Conservation (phyloP, 441 rosid species). For the Capsella rubella region DNA sequence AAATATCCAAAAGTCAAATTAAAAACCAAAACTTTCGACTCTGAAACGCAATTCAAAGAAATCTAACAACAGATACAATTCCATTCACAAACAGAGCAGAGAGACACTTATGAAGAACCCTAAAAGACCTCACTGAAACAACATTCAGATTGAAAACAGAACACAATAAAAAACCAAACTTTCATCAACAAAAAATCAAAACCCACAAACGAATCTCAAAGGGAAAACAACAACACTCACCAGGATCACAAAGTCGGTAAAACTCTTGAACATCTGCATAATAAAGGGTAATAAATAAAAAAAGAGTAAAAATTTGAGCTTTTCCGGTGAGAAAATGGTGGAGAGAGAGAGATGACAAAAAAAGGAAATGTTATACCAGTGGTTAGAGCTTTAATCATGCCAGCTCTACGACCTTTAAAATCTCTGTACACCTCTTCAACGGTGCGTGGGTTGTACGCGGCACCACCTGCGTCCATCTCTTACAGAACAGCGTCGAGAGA, state of each 20-base stretch:
- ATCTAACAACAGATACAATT: background rate
- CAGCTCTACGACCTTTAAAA: constrained; percentile 63
- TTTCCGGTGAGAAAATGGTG: background rate
- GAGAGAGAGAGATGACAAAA: background rate
- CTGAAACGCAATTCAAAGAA: constrained; percentile 28
- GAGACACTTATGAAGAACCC: constrained; percentile 21
- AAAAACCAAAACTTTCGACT: constrained; percentile 34
- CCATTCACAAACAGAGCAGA: constrained; percentile 21
- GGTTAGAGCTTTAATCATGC: constrained; percentile 67
- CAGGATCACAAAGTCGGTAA: constrained; percentile 78
- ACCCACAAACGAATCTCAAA: constrained; percentile 34
- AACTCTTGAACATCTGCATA: constrained; percentile 45
- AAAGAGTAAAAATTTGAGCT: background rate
- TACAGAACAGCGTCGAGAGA: constrained; percentile 28
- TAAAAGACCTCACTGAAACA: constrained; percentile 27
- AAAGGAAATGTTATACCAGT: constrained; percentile 42
- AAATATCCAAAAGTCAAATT: constrained; percentile 10
- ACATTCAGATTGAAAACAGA: background rate
- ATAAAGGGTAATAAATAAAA: background rate
- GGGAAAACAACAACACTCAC: constrained; percentile 55
- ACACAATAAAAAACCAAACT: background rate
- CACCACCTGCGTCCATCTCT: constrained; percentile 64
- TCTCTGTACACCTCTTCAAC: constrained; percentile 65
- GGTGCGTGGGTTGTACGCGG: constrained; percentile 56
- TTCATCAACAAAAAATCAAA: constrained; percentile 8